A percentile compares a stretch with the other conserved stretches of the same genome.
Conservation (phyloP, 2,329 filamentous ascomycete genomes). For the Alternaria triticimaculans region DNA sequence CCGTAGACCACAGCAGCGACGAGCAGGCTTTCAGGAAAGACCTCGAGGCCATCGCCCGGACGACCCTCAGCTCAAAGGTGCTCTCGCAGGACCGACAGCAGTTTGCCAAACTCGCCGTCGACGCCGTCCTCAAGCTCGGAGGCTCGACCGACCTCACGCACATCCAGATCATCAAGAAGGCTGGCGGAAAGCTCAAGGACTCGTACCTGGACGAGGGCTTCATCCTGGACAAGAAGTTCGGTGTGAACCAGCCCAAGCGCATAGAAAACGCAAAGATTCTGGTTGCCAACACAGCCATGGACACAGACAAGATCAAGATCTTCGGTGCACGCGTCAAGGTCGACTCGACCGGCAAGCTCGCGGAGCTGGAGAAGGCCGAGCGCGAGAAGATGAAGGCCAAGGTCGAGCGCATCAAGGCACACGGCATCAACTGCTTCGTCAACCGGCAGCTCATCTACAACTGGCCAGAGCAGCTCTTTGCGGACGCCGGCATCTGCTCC, state of each 20-base stretch:
- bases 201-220: slow-evolving; percentile 98
- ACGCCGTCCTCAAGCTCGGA: slow-evolving; percentile 88
- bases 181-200: slow-evolving; percentile 94
- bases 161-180: slow-evolving; percentile 99
- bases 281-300: slow-evolving; percentile 98
- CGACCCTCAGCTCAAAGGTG: slow-evolving; percentile 96
- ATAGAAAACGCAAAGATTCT: slow-evolving; percentile 98
- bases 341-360: slow-evolving; percentile 91
- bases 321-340: slow-evolving; percentile 98
- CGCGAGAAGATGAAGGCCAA: slow-evolving; percentile 99
- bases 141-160: slow-evolving; percentile 93
- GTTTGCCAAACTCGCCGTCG: slow-evolving; percentile 86
- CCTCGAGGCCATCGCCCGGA: slow-evolving; percentile 86
- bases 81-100: slow-evolving; percentile 91
- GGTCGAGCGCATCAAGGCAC: slow-evolving; percentile 97
- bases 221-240: slow-evolving; percentile 98
- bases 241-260: slow-evolving; percentile 96
- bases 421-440: slow-evolving; percentile 99
- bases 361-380: slow-evolving; percentile 98
- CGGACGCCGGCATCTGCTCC: slow-evolving; percentile 95
- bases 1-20: slow-evolving; percentile 88
- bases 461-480: slow-evolving; percentile 99
- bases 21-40: slow-evolving; percentile 86
- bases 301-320: slow-evolving; percentile 99
- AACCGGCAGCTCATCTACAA: slow-evolving; percentile 99